These are phyloP conservation scores for Tricholomella constricta DNA, from an alignment of 768 basidiomycete species.

Conservation along the genomic window DNA sequence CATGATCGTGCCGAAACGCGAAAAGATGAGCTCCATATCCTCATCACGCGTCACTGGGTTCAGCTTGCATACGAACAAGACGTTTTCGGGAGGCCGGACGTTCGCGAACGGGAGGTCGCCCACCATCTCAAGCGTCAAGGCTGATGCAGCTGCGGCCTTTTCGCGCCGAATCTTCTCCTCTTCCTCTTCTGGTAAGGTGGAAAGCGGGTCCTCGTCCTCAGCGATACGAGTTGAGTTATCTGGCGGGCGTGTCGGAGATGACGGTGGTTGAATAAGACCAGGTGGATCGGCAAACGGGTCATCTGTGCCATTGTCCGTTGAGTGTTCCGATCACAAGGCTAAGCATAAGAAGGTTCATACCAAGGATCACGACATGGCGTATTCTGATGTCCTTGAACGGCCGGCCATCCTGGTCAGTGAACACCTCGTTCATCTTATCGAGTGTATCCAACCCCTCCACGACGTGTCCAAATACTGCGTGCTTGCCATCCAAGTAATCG, in stretches of 20 bases:
- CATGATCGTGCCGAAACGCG: slow-evolving; percentile 92
- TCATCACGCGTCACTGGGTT: slow-evolving; percentile 95
- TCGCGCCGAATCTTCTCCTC: slow-evolving; percentile 79
- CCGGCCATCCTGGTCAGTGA: slow-evolving; percentile 82
- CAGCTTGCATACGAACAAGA: slow-evolving; percentile 97
- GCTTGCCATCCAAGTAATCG: slow-evolving; percentile 92
- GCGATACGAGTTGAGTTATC: slow-evolving; percentile 89
- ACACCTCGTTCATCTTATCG: slow-evolving; percentile 91
- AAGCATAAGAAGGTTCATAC: slow-evolving; percentile 40
- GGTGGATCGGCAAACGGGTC: slow-evolving; percentile 93
- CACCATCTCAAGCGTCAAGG: slow-evolving; percentile 98
- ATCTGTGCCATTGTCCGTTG: slow-evolving; percentile 49
- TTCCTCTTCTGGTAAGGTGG: slow-evolving; percentile 82
- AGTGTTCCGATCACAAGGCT: background rate
- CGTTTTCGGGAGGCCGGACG: slow-evolving; percentile 97
- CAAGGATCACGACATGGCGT: slow-evolving; percentile 92
- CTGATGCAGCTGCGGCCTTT: slow-evolving; percentile 89
- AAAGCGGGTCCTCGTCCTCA: slow-evolving; percentile 91
- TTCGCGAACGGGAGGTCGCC: slow-evolving; percentile 98
- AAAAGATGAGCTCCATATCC: slow-evolving; percentile 96
- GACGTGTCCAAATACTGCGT: slow-evolving; percentile 94
- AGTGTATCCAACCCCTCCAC: slow-evolving; percentile 93
- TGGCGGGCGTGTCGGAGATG: slow-evolving; percentile 77
- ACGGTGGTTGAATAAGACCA: slow-evolving; percentile 70
- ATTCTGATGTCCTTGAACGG: slow-evolving; percentile 95